Percentiles rank a stretch among this genome's conserved stretches.
Conservation (phyloP, 495 filamentous ascomycete genomes). For the Xylaria longipes region DNA sequence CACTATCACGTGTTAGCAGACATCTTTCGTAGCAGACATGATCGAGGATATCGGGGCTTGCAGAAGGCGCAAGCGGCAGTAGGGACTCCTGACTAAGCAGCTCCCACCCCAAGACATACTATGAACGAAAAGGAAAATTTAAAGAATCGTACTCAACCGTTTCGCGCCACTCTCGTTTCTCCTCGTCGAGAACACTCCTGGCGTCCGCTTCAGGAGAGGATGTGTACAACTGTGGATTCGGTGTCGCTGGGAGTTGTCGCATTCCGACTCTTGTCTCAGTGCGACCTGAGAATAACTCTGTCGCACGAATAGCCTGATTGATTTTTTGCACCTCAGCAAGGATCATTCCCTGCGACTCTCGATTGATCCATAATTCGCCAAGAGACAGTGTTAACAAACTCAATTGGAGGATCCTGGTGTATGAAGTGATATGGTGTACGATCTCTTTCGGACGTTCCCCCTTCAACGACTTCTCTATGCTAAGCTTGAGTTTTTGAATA, state of each 20-base stretch:
- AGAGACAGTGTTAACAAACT: constrained; percentile 33
- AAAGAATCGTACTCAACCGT: constrained; percentile 28
- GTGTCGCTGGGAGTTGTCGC: not conserved
- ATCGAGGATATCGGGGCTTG: not conserved
- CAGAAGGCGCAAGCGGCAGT: not conserved
- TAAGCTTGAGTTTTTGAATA: constrained; percentile 24
- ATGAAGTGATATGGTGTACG: constrained; percentile 31
- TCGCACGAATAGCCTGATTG: constrained; percentile 26
- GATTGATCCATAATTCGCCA: constrained; percentile 29
- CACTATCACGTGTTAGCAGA: constrained; percentile 6
- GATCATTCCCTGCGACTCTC: constrained; percentile 32
- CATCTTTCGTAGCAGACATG: not conserved
- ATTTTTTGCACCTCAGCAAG: constrained; percentile 32
- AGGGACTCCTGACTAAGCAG: not conserved
- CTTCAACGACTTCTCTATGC: constrained; percentile 25
- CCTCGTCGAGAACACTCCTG: constrained; percentile 22
- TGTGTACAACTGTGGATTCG: not conserved
- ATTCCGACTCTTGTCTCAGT: not conserved
- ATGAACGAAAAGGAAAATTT: not conserved
- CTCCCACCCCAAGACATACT: not conserved
- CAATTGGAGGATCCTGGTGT: constrained; percentile 32
- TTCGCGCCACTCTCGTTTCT: constrained; percentile 31
- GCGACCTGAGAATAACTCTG: constrained; percentile 21
- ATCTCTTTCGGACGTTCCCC: constrained; percentile 29
- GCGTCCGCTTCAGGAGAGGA: constrained; percentile 19